phyloP scores from a whole-genome alignment of 176 grass and related monocot genomes.

The Triticum urartu region DNA sequence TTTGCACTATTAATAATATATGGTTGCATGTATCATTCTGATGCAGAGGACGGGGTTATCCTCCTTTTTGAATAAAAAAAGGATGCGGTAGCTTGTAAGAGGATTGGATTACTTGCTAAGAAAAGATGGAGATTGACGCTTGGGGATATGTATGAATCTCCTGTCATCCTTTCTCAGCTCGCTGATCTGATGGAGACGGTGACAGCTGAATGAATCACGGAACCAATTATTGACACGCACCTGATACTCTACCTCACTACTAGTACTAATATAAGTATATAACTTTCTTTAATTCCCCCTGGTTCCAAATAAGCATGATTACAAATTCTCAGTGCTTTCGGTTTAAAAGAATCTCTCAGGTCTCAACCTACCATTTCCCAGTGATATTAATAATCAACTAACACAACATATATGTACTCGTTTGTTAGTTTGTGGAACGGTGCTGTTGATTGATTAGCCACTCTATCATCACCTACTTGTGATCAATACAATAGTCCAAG shows the following conservation, averaged over 20 bases:
- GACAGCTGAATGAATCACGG: background rate
- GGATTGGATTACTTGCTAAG: too few species aligned
- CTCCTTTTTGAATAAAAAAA: too few species aligned
- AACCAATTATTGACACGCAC: slow-evolving; percentile 22
- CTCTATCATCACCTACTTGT: background rate
- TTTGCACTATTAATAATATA: too few species aligned
- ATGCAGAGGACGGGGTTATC: too few species aligned
- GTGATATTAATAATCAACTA: background rate
- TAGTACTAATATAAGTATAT: background rate
- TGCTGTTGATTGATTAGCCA: background rate
- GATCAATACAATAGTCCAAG: background rate
- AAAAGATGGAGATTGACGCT: background rate
- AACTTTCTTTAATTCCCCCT: too few species aligned
- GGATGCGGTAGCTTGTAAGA: too few species aligned
- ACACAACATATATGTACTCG: background rate
- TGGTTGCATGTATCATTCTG: too few species aligned
- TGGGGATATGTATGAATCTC: background rate
- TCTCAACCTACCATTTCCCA: background rate
- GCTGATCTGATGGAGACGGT: background rate
- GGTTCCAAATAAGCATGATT: background rate
- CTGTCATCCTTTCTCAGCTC: background rate
- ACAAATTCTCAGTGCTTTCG: background rate
- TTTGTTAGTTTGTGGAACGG: background rate
- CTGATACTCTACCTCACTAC: background rate
- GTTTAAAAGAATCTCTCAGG: background rate